These are phyloP conservation scores for Pseudogymnoascus sp. DNA, from an alignment of 2,329 filamentous ascomycete genomes.

Conservation along the genomic window DNA sequence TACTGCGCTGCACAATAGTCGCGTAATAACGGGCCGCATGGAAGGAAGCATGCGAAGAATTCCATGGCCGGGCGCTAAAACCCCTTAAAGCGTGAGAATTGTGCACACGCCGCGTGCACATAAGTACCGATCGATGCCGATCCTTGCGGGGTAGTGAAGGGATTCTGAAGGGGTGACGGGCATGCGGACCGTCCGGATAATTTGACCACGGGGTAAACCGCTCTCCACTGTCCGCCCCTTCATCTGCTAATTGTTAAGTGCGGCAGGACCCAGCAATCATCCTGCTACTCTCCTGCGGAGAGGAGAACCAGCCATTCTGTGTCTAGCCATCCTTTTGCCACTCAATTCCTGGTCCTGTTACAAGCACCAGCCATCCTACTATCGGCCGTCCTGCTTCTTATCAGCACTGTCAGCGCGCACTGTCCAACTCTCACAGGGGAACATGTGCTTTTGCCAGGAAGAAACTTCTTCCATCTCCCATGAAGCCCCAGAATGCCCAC, in stretches of 20 bases:
- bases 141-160: conserved; percentile 7
- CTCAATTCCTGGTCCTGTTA: neutral
- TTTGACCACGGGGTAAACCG: neutral
- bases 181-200: conserved; percentile 4
- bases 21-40: conserved; percentile 6
- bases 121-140: neutral
- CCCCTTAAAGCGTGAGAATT: neutral
- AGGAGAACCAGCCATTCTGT: neutral
- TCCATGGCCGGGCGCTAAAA: neutral
- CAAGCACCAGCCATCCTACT: neutral
- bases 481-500: conserved; percentile 6
- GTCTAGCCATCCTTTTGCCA: neutral
- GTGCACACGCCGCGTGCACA: neutral
- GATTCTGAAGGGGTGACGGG: neutral
- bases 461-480: conserved; percentile 6
- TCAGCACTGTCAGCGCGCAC: conserved; percentile 1
- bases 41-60: neutral
- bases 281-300: neutral
- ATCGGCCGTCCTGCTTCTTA: neutral
- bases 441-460: conserved; percentile 7
- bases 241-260: conserved; percentile 4
- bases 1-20: neutral
- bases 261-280: neutral
- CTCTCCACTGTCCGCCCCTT: neutral
- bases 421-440: conserved; percentile 6